Conservation (phyloP, 805 yeast species). For the Torulaspora quercuum region DNA sequence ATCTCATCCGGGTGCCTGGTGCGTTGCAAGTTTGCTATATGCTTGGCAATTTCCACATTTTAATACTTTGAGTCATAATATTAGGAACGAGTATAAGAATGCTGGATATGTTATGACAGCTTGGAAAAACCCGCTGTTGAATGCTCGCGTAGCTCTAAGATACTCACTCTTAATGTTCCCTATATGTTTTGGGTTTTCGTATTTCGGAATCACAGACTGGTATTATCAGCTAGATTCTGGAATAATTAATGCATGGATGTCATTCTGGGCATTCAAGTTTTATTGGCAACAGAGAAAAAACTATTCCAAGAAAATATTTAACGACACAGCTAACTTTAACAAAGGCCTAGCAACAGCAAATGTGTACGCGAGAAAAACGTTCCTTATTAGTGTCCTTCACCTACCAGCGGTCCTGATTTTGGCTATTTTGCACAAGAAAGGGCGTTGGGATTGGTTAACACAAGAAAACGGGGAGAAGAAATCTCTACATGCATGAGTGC, state of each 20-base stretch:
- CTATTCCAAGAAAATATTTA: slow-evolving; percentile 41
- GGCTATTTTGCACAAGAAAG: slow-evolving; percentile 93
- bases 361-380: slow-evolving; percentile 73
- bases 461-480: slow-evolving; percentile 30
- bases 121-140: slow-evolving; percentile 82
- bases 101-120: slow-evolving; percentile 99
- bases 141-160: slow-evolving; percentile 89
- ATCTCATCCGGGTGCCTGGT: slow-evolving; percentile 90
- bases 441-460: slow-evolving; percentile 82
- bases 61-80: slow-evolving; percentile 83
- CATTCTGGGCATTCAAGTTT: slow-evolving; percentile 72
- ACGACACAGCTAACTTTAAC: slow-evolving; percentile 38
- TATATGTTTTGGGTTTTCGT: slow-evolving; percentile 75
- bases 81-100: slow-evolving; percentile 78
- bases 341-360: slow-evolving; percentile 60
- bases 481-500: slow-evolving; percentile 3
- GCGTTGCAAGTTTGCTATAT: slow-evolving; percentile 79
- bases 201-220: slow-evolving; percentile 78
- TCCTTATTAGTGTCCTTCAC: slow-evolving; percentile 94
- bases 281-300: slow-evolving; percentile 78
- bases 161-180: slow-evolving; percentile 94
- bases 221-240: slow-evolving; percentile 78
- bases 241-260: slow-evolving; percentile 79
- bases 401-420: slow-evolving; percentile 82
- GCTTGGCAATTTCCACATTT: slow-evolving; percentile 99